Conservation (phyloP, 2,329 filamentous ascomycete genomes). For the Verticillium albo-atrum region DNA sequence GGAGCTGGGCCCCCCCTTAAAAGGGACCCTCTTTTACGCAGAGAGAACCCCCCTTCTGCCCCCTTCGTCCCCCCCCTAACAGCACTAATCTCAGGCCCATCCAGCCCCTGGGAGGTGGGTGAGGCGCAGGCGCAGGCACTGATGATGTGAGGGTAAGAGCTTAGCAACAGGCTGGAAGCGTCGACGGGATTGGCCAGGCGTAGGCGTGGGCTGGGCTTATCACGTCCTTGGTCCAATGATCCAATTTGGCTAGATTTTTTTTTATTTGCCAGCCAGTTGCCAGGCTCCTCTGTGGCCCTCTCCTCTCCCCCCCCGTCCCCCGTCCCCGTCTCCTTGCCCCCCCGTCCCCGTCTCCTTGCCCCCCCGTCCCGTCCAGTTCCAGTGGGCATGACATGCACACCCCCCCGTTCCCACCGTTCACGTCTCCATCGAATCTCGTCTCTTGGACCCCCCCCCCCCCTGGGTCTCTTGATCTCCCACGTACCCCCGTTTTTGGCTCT, state of each 20-base stretch:
- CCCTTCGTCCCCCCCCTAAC: constrained; percentile 9
- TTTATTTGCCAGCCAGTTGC: neutral
- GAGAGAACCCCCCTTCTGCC: too few species aligned
- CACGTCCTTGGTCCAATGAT: neutral
- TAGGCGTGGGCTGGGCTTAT: neutral
- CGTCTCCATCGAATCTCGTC: neutral
- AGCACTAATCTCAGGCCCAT: constrained; percentile 13
- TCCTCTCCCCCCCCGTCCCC: neutral
- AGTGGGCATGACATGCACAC: neutral
- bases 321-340: neutral
- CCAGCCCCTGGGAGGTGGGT: constrained; percentile 12
- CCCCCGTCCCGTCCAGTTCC: neutral
- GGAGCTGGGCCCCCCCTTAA: neutral
- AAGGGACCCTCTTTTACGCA: constrained; percentile 1
- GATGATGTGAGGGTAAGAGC: neutral
- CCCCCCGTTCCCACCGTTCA: neutral
- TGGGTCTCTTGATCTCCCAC: constrained; percentile 3
- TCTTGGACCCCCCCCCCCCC: neutral
- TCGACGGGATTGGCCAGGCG: neutral
- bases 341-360: too few species aligned
- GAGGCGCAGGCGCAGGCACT: neutral
- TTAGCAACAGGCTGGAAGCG: neutral
- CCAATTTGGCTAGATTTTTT: neutral
- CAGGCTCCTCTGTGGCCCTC: too few species aligned
- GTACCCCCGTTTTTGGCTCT: neutral